Evolutionary conservation across 2,329 filamentous ascomycete genomes (phyloP).

Genomic region (Paecilomyces sp.): DNA sequence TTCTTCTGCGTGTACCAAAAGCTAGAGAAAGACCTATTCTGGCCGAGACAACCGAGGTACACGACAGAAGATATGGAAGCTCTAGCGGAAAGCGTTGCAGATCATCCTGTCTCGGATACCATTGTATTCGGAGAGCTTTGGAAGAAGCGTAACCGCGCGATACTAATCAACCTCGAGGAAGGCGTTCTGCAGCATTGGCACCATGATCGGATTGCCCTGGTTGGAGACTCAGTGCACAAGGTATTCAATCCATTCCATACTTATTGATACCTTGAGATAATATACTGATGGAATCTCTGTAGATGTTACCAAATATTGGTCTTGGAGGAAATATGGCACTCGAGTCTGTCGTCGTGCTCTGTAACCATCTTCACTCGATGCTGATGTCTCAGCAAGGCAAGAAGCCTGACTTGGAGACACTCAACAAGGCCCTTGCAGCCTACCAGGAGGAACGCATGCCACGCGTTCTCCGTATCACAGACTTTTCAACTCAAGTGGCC

Average conservation of each 20-base stretch:
- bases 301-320: background rate
- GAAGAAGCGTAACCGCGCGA: background rate
- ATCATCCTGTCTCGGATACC: background rate
- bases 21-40: background rate
- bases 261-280: background rate
- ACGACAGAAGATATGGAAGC: background rate
- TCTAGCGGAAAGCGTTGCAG: background rate
- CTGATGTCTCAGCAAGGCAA: background rate
- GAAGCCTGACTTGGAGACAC: background rate
- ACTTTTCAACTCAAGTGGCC: background rate
- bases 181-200: conserved; percentile 3
- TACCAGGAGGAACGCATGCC: background rate
- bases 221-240: conserved; percentile 3
- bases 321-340: background rate
- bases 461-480: background rate
- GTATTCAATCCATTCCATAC: background rate
- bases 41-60: background rate
- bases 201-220: conserved; percentile 3
- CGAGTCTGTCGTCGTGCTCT: background rate
- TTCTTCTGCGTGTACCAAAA: background rate
- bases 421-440: background rate
- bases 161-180: conserved; percentile 2
- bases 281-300: background rate
- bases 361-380: background rate
- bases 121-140: background rate